A percentile compares a stretch with the other conserved stretches of the same genome.
phyloP scores from a whole-genome alignment of 805 yeast species.

The Barnettozyma botsteinii region DNA sequence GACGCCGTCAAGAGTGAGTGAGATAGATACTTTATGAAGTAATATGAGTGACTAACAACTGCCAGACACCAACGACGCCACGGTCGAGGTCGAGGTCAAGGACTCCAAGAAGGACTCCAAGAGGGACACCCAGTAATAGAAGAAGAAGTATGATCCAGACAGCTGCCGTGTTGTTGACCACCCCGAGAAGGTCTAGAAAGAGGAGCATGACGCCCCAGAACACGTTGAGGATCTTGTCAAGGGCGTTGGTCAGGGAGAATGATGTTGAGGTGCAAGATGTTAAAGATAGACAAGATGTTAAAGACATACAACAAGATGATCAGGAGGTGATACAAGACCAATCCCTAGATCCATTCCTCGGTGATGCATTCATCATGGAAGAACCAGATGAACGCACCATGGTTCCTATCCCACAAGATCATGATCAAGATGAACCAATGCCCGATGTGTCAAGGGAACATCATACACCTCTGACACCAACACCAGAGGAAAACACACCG shows the following conservation, averaged over 20 bases:
- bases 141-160: slow-evolving; percentile 21
- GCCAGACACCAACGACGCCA: slow-evolving; percentile 4
- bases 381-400: no score
- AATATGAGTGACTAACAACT: background rate
- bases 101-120: slow-evolving; percentile 15
- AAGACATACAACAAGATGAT: background rate
- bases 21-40: background rate
- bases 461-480: background rate
- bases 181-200: slow-evolving; percentile 20
- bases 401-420: background rate
- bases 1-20: slow-evolving; percentile 5
- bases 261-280: slow-evolving; percentile 2
- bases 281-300: background rate
- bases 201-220: slow-evolving; percentile 21
- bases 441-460: background rate
- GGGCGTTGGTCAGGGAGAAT: slow-evolving; percentile 15
- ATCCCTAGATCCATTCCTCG: no score
- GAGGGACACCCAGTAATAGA: slow-evolving; percentile 22
- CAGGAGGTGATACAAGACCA: no score
- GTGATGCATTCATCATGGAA: no score
- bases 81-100: slow-evolving; percentile 2
- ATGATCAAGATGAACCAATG: background rate
- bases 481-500: no score
- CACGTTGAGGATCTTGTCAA: slow-evolving; percentile 17
- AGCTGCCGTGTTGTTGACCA: slow-evolving; percentile 15